Evolutionary conservation across 257 asterid species (phyloP), one percentile per base, ranked within the genome.

Genomic region (Forsythia viridissima): DNA sequence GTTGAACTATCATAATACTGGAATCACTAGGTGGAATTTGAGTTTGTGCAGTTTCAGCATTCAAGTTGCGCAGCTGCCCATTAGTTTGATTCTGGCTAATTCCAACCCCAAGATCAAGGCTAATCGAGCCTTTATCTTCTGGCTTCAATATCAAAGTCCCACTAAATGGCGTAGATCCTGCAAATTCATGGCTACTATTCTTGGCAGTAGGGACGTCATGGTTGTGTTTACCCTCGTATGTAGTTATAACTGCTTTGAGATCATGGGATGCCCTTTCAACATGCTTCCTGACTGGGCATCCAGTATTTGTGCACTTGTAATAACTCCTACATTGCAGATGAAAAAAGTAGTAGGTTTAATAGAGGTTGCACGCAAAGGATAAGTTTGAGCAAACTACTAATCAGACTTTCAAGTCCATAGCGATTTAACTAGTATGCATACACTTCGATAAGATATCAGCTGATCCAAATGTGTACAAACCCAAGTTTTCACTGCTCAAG

Each of bases 251-350:
- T 55, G 98, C 97, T 91, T 91, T 93, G 8, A 96, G 97, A 82
- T 96, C 99, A 70, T 96, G 97, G 3, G 97, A 92, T 21, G 99
- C 99, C 87, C 99, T 89, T 79, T 96, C 99, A 72, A 96, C 99
- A 15, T 93, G 99, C 83, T 96, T 96, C 85, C 99, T 84, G 75
- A 96, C 99, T 1, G 94, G 96, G 90, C 99, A 96, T 63, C 96
- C 97, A 4, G 91, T 89, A 71, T 86, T 88, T 20, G 99, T 93
- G 87, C 99, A 96, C 87, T 96, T 96, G 85, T 93, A 96, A 81
- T 96, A 96, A 78, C 99, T 93, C 98, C 99, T 96, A 91, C 67
- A 83, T 85, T 69, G 69, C 76, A 80, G 79, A 55, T 42, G 24
- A 57, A 40, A 69, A 65, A 48, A 15, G 21, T 55, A 18, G 16